Percentiles rank a stretch among this genome's conserved stretches.
Conservation (phyloP, 208 protist genomes). For the Crithidia thermophila region DNA sequence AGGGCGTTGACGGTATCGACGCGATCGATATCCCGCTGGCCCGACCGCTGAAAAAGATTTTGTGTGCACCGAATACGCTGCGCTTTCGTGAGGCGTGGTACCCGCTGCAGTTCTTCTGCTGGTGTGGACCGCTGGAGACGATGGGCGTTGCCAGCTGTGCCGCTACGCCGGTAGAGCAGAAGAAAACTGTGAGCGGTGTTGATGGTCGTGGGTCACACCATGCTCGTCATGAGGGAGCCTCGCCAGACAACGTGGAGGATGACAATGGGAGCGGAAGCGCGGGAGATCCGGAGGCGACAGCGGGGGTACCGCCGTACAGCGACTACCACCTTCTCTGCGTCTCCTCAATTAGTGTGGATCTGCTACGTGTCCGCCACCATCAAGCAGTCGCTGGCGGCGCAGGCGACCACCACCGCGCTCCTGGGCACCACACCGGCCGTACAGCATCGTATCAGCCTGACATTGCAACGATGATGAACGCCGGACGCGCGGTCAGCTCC, state of each 20-base stretch:
- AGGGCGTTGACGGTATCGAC: slow-evolving; percentile 32
- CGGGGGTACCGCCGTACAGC: neutral
- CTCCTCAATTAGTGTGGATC: slow-evolving; percentile 56
- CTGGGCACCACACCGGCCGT: neutral
- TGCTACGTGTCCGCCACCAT: slow-evolving; percentile 32
- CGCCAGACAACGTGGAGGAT: too few species aligned
- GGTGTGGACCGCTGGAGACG: slow-evolving; percentile 24
- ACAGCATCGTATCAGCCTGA: neutral
- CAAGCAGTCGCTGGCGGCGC: neutral
- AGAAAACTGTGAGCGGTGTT: too few species aligned
- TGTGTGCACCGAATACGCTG: slow-evolving; percentile 53
- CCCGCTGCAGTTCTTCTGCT: slow-evolving; percentile 51
- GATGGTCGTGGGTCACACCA: too few species aligned
- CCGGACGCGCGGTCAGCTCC: neutral
- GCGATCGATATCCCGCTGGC: slow-evolving; percentile 15
- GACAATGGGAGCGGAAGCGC: too few species aligned
- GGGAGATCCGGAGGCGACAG: neutral
- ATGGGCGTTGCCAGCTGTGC: neutral
- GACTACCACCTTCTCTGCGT: slow-evolving; percentile 44
- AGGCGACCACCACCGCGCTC: neutral
- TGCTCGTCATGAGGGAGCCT: too few species aligned
- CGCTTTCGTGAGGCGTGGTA: slow-evolving; percentile 68
- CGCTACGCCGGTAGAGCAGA: neutral
- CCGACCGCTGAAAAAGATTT: slow-evolving; percentile 14
- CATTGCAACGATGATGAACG: slow-evolving; percentile 10